These are phyloP conservation scores for Alectoria sarmentosa DNA, from an alignment of 495 filamentous ascomycete genomes.

Conservation along the genomic window DNA sequence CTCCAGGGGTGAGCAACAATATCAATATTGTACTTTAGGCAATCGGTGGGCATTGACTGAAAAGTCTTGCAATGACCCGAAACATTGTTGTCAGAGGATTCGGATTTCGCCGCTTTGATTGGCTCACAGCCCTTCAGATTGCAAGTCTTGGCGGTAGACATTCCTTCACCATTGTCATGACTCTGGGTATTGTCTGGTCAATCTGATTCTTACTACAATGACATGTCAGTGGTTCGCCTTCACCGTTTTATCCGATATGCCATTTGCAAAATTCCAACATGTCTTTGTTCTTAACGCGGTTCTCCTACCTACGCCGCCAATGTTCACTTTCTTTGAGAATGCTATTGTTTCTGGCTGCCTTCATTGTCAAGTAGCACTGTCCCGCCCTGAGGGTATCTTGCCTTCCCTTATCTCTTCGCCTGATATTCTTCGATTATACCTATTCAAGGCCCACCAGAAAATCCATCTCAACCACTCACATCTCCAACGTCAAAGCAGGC, in stretches of 20 bases:
- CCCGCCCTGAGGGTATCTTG: neutral
- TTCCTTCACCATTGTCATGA: neutral
- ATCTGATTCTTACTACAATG: neutral
- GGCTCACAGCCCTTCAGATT: neutral
- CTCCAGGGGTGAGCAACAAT: neutral
- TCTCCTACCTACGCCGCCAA: neutral
- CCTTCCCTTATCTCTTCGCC: neutral
- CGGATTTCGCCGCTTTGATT: neutral
- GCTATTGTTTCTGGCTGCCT: neutral
- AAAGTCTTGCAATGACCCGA: neutral
- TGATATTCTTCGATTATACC: neutral
- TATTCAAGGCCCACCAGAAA: neutral
- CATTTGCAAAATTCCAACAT: neutral
- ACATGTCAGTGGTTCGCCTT: neutral
- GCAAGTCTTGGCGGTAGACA: neutral
- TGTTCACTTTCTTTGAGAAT: neutral
- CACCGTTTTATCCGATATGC: neutral
- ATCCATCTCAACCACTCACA: neutral
- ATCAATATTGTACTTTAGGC: neutral
- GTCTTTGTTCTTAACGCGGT: neutral
- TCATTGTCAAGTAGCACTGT: neutral
- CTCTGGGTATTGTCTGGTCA: neutral
- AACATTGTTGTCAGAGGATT: neutral
- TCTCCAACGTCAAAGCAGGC: neutral
- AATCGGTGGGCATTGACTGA: neutral